phyloP scores from a whole-genome alignment of 768 basidiomycete species.

The Phylloporus scabripes region DNA sequence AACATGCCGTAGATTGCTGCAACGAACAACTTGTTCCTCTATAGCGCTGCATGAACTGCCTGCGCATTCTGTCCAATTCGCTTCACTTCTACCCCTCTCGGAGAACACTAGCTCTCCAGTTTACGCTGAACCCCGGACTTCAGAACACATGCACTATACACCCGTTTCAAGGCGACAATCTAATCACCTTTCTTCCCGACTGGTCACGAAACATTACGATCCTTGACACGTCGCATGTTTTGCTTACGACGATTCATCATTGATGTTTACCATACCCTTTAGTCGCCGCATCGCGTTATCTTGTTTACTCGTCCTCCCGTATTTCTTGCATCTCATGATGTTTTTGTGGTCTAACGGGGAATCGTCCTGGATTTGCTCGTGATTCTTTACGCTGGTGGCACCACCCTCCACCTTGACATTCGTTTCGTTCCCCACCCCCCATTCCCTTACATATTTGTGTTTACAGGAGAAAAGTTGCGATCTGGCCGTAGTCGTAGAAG shows the following conservation, averaged over 20 bases:
- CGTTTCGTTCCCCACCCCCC: constrained; percentile 6
- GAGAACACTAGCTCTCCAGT: constrained; percentile 12
- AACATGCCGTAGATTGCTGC: constrained; percentile 70
- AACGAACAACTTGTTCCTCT: constrained; percentile 45
- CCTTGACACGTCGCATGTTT: constrained; percentile 22
- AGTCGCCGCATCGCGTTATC: constrained; percentile 26
- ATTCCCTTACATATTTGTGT: constrained; percentile 17
- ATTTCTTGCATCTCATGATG: constrained; percentile 21
- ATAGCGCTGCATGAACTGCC: constrained; percentile 36
- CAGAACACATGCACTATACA: constrained; percentile 13
- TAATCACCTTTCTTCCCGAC: constrained; percentile 18
- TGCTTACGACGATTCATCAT: constrained; percentile 27
- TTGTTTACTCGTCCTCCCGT: constrained; percentile 24
- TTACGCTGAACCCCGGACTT: constrained; percentile 11
- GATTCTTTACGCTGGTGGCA: constrained; percentile 14
- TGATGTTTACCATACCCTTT: constrained; percentile 28
- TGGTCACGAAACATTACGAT: constrained; percentile 23
- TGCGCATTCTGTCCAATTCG: background rate
- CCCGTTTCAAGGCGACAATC: constrained; percentile 24
- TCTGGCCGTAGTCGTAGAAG: constrained; percentile 28
- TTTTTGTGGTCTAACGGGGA: constrained; percentile 19
- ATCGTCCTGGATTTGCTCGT: constrained; percentile 15
- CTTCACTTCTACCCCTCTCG: constrained; percentile 1
- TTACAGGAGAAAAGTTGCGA: constrained; percentile 19
- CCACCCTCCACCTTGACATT: constrained; percentile 6